Percentiles rank a stretch among this genome's conserved stretches.
These are phyloP conservation scores for Picea sitchensis DNA, from an alignment of 75 land plant genomes.

Conservation along the genomic window DNA sequence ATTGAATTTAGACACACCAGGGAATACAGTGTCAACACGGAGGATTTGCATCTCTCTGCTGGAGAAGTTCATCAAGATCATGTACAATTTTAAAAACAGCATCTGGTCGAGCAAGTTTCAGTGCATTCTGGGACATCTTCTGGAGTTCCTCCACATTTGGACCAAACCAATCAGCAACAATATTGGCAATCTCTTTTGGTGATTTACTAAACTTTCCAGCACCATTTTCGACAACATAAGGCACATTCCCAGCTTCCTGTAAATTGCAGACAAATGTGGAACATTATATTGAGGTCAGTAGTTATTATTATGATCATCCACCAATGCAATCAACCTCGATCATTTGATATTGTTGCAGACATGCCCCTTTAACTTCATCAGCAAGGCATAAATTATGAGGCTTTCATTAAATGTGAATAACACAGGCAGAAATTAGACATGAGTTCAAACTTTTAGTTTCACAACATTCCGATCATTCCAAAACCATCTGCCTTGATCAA, in stretches of 20 bases:
- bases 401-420: too few species aligned
- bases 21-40: not conserved
- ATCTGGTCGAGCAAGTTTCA: constrained; percentile 85
- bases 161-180: constrained; percentile 89
- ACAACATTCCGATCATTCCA: too few species aligned
- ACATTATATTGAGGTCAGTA: too few species aligned
- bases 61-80: constrained; percentile 86
- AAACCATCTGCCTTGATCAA: too few species aligned
- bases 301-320: too few species aligned
- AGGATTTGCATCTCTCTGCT: constrained; percentile 24
- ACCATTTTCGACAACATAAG: constrained; percentile 95
- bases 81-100: constrained; percentile 97
- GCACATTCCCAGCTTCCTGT: constrained; percentile 97
- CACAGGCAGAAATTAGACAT: too few species aligned
- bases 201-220: constrained; percentile 88
- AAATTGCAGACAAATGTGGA: not conserved
- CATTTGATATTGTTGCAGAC: too few species aligned
- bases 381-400: too few species aligned
- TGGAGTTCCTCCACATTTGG: constrained; percentile 68
- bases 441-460: too few species aligned
- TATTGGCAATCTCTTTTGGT: constrained; percentile 83
- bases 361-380: too few species aligned
- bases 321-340: too few species aligned
- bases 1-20: too few species aligned
- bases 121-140: constrained; percentile 77